Conservation (phyloP, 768 basidiomycete genomes). For the Jaapia argillacea region DNA sequence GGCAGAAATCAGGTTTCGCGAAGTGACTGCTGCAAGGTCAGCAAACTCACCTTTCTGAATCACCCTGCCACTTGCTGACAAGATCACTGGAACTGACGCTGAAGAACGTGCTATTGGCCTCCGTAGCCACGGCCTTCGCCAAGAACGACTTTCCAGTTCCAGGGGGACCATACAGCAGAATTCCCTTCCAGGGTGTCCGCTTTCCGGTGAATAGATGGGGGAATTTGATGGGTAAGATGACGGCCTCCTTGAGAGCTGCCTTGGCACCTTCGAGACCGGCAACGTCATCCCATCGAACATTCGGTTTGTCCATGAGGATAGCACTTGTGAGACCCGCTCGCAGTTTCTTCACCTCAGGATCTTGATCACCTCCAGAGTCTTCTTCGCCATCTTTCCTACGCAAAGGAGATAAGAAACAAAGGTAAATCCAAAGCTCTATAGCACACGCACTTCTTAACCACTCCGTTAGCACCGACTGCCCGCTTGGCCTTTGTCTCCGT, state of each 20-base stretch:
- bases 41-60: conserved; percentile 92
- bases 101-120: conserved; percentile 99
- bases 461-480: conserved; percentile 40
- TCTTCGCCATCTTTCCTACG: conserved; percentile 38
- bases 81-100: conserved; percentile 91
- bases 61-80: conserved; percentile 99
- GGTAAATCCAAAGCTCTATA: no score
- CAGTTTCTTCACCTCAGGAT: conserved; percentile 94
- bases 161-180: conserved; percentile 93
- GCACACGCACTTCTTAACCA: conserved; percentile 26
- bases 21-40: no score
- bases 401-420: neutral
- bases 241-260: conserved; percentile 93
- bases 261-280: conserved; percentile 94
- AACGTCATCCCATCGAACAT: conserved; percentile 98
- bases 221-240: conserved; percentile 99
- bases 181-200: conserved; percentile 95
- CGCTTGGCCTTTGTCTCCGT: conserved; percentile 55
- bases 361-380: conserved; percentile 73
- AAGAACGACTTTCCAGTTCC: conserved; percentile 96
- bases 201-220: conserved; percentile 98
- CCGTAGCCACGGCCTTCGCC: conserved; percentile 97
- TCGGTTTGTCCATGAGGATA: conserved; percentile 88
- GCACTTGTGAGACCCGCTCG: conserved; percentile 83
- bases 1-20: no score